Percentiles rank a stretch among this genome's conserved stretches.
These are phyloP conservation scores for Camillea tinctor DNA, from an alignment of 2,329 filamentous ascomycete species.

Conservation along the genomic window DNA sequence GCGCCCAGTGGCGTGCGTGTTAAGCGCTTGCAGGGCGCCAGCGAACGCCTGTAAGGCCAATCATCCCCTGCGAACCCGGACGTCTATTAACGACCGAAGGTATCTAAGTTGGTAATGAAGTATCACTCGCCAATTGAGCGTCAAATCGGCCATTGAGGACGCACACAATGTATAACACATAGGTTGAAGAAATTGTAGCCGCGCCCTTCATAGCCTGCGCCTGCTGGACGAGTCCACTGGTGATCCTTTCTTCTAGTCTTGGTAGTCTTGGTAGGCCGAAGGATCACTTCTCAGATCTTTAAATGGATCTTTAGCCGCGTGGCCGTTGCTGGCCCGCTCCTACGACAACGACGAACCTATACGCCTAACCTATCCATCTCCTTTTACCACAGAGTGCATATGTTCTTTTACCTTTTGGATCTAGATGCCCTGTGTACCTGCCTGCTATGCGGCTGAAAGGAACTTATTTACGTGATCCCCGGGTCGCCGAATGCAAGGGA, in stretches of 20 bases:
- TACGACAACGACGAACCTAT: neutral
- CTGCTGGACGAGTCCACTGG: slow-evolving; percentile 5
- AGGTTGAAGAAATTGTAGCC: neutral
- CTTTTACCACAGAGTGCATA: neutral
- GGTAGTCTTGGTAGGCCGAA: neutral
- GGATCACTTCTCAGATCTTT: neutral
- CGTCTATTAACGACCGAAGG: neutral
- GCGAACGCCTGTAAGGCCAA: neutral
- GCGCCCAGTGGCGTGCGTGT: slow-evolving; percentile 5
- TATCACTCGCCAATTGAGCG: slow-evolving; percentile 11
- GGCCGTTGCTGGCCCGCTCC: neutral
- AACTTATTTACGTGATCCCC: neutral
- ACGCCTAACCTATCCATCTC: neutral
- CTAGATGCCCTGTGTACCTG: neutral
- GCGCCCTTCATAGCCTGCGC: slow-evolving; percentile 1
- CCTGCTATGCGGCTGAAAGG: neutral
- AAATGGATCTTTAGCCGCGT: neutral
- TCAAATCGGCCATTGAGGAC: slow-evolving; percentile 16
- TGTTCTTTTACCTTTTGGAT: no score
- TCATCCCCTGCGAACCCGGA: neutral
- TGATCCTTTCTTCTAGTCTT: neutral
- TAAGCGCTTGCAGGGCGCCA: slow-evolving; percentile 17
- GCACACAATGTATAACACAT: slow-evolving; percentile 3
- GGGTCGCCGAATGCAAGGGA: neutral
- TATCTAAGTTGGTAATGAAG: slow-evolving; percentile 2